These are phyloP conservation scores for Prunus mume DNA, from an alignment of 306 rosid genomes.

Conservation along the genomic window DNA sequence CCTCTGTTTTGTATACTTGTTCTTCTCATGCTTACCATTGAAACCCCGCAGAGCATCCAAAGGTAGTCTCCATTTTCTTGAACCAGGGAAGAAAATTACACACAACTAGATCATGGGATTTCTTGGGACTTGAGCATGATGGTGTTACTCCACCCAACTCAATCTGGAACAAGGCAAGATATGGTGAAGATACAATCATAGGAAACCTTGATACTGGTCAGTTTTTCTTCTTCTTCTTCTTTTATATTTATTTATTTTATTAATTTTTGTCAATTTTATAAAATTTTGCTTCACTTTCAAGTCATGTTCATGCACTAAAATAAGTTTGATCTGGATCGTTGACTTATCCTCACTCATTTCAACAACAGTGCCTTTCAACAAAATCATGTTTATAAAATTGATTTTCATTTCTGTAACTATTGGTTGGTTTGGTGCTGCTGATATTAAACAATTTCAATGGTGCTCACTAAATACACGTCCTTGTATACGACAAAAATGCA, in stretches of 20 bases:
- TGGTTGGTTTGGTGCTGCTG: neutral
- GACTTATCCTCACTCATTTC: slow-evolving; percentile 20
- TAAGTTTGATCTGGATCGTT: slow-evolving; percentile 28
- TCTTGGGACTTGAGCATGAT: slow-evolving; percentile 61
- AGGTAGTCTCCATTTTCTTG: slow-evolving; percentile 66
- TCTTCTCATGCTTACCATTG: neutral
- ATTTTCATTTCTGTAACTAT: neutral
- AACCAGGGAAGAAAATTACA: slow-evolving; percentile 75
- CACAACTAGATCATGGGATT: slow-evolving; percentile 85
- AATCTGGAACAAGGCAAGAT: slow-evolving; percentile 76
- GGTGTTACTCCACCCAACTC: slow-evolving; percentile 48
- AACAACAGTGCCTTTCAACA: neutral
- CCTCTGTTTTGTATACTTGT: neutral
- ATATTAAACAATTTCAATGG: neutral
- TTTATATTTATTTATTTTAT: neutral
- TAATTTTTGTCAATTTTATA: neutral
- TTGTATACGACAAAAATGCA: neutral
- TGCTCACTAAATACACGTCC: neutral
- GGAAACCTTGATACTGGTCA: slow-evolving; percentile 85
- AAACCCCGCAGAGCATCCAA: slow-evolving; percentile 52
- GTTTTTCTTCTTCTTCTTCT: slow-evolving; percentile 2
- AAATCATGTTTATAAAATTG: neutral
- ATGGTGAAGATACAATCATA: slow-evolving; percentile 70
- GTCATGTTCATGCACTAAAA: neutral
- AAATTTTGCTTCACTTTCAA: neutral